Evolutionary conservation across 805 yeast genomes (phyloP).

Genomic region (Candida cerambycidarum): DNA sequence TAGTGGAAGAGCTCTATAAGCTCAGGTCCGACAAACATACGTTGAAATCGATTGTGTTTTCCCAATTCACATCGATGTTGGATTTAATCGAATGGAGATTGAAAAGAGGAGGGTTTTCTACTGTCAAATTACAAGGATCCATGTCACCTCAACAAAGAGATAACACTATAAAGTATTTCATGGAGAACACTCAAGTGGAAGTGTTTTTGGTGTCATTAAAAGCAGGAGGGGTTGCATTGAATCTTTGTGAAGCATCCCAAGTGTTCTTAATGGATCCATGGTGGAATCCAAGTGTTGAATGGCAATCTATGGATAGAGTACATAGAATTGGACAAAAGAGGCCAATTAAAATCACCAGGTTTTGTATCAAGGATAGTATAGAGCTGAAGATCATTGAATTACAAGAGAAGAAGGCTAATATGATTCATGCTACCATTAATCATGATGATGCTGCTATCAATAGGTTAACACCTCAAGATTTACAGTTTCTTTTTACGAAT

Average conservation of each 20-base stretch:
- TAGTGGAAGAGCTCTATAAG: constrained; percentile 88
- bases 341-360: constrained; percentile 88
- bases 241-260: constrained; percentile 94
- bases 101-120: constrained; percentile 90
- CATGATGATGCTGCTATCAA: constrained; percentile 89
- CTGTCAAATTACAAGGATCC: constrained; percentile 92
- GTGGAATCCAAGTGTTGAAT: constrained; percentile 99
- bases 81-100: constrained; percentile 96
- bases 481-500: constrained; percentile 90
- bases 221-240: constrained; percentile 98
- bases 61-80: constrained; percentile 95
- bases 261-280: constrained; percentile 96
- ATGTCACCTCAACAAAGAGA: constrained; percentile 97
- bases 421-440: constrained; percentile 96
- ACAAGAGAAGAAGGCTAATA: constrained; percentile 96
- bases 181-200: constrained; percentile 91
- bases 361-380: constrained; percentile 94
- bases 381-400: constrained; percentile 94
- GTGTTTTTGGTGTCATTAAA: constrained; percentile 91
- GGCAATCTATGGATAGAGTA: constrained; percentile 98
- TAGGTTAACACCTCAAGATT: constrained; percentile 86
- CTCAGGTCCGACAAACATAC: constrained; percentile 84
- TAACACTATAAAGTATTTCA: constrained; percentile 82
- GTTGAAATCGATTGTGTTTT: constrained; percentile 92
- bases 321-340: constrained; percentile 96